Evolutionary conservation across 331 rosid species (phyloP), one percentile per base, ranked within the genome.

Genomic region (Arachis monticola): DNA sequence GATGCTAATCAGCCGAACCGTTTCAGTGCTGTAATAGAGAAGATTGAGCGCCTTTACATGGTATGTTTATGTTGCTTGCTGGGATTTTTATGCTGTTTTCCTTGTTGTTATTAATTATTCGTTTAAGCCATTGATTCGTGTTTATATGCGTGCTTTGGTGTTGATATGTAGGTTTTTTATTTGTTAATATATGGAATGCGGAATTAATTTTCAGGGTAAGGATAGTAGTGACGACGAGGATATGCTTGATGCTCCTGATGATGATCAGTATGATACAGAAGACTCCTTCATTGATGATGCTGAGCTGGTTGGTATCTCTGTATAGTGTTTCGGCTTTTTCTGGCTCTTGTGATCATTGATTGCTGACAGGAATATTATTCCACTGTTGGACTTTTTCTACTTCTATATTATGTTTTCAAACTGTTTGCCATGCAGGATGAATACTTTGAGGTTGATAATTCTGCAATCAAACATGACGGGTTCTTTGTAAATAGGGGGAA

Each of bases 231-330:
- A 95, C 40, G 99, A 94, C 17, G 99, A 90, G 76, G 99, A 90
- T 86, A 58, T 74, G 76, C 82, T 61, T 64, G 91, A 90, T 65
- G 75, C 84, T 85, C 98, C 96, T n/a, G 97, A 95, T 74, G 99
- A 95, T 59, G 97, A 95, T 89, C 99, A 92, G 72, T 95, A 95
- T 84, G 99, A 95, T 75, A 95, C 99, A 0, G 98, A 95, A 73
- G 99, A 95, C 87, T 95, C 99, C 52, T 95, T 95, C 80, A 95
- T 95, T 60, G 99, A 95, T 48, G 99, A 95, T 76, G 93, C 96
- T 30, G 98, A 95, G 87, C 87, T 95, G 99, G 97, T 95, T 47
- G 77, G 92, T 87, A 51, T 81, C 55, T 67, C 8, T 44, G 13
- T 50, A 60, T 30, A 32, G 68, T 61, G 60, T 51, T 74, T 64